These are phyloP conservation scores for Cucurbitaria berberidis DNA, from an alignment of 2,329 filamentous ascomycete species.

Conservation along the genomic window DNA sequence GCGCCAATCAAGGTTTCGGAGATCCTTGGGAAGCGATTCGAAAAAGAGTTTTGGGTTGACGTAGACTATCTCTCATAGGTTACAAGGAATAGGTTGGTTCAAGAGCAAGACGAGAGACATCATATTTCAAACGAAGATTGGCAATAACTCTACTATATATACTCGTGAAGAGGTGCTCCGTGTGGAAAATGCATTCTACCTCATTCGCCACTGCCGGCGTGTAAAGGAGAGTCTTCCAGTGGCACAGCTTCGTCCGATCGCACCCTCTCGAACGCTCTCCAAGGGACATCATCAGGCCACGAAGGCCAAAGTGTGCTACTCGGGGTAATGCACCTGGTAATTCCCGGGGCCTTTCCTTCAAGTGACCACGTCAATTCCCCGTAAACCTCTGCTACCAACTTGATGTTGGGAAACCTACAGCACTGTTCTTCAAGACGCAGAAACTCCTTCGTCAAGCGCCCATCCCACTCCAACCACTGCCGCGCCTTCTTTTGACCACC, in stretches of 20 bases:
- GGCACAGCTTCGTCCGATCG: neutral
- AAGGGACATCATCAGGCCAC: conserved; percentile 8
- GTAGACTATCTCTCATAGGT: conserved; percentile 8
- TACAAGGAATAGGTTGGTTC: neutral
- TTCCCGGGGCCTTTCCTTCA: neutral
- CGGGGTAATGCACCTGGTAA: neutral
- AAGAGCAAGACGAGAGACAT: neutral
- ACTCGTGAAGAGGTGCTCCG: too few species aligned
- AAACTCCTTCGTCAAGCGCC: neutral
- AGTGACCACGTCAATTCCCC: neutral
- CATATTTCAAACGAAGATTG: neutral
- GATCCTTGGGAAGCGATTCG: conserved; percentile 17
- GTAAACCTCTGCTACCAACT: conserved; percentile 2
- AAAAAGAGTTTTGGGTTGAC: conserved; percentile 27
- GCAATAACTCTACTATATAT: neutral
- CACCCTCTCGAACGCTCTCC: neutral
- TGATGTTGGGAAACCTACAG: neutral
- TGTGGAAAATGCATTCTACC: too few species aligned
- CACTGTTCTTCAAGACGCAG: neutral
- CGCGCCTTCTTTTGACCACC: neutral
- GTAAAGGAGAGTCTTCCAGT: neutral
- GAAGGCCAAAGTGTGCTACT: conserved; percentile 8
- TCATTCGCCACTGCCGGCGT: neutral
- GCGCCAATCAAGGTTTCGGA: conserved; percentile 11
- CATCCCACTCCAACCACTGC: neutral